Conservation (phyloP, 208 protist species). For the Wallacemonas sp. region DNA sequence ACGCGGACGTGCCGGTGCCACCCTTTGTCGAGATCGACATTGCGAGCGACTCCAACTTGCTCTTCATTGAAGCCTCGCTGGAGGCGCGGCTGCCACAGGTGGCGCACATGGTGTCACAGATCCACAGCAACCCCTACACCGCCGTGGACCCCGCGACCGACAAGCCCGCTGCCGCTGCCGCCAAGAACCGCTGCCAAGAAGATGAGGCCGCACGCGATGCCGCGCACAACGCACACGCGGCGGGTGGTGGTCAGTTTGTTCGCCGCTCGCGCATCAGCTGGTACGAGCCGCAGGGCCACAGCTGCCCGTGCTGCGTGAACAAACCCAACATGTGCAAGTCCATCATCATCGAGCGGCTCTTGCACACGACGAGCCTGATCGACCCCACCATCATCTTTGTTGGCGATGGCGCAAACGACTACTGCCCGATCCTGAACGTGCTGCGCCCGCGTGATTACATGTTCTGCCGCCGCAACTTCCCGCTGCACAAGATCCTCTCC, state of each 20-base stretch:
- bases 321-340: conserved; percentile 90
- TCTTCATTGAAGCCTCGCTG: conserved; percentile 79
- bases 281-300: conserved; percentile 77
- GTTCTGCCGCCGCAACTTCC: conserved; percentile 68
- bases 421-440: conserved; percentile 78
- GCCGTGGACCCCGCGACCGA: not conserved
- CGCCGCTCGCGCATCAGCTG: conserved; percentile 66
- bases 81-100: conserved; percentile 50
- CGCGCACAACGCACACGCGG: conserved; percentile 31
- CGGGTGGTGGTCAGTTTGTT: not conserved
- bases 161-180: conserved; percentile 1
- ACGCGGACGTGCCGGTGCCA: conserved; percentile 14
- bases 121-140: conserved; percentile 86
- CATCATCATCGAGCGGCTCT: conserved; percentile 68
- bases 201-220: conserved; percentile 62
- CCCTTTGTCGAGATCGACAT: conserved; percentile 74
- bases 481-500: conserved; percentile 53
- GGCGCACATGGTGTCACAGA: conserved; percentile 51
- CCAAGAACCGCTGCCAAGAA: conserved; percentile 22
- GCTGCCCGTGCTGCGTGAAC: conserved; percentile 58
- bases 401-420: conserved; percentile 85
- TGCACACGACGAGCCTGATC: conserved; percentile 72
- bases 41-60: conserved; percentile 77
- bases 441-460: conserved; percentile 82
- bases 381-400: conserved; percentile 89